Evolutionary conservation across 164 flowering plant species (phyloP).

Genomic region (Umbilicus rupestris): DNA sequence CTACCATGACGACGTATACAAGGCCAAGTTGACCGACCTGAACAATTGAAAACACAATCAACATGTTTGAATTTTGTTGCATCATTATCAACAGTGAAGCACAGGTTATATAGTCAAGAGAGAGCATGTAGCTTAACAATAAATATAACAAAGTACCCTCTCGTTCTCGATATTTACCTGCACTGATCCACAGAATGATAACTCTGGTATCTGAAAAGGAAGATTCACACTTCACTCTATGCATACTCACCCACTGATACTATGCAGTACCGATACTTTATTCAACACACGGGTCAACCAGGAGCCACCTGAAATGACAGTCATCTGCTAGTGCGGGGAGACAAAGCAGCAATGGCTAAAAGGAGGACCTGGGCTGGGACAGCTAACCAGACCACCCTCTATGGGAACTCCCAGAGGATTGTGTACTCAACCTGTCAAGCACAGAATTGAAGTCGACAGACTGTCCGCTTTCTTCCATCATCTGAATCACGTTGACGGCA

Average conservation of each 20-base stretch:
- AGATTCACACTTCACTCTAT: not conserved
- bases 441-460: slow-evolving; percentile 71
- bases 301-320: not conserved
- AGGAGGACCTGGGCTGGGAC: not conserved
- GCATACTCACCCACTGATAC: not conserved
- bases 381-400: slow-evolving; percentile 49
- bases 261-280: not conserved
- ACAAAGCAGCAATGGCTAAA: not conserved
- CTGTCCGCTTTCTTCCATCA: slow-evolving; percentile 84
- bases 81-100: no score
- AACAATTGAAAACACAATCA: no score
- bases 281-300: not conserved
- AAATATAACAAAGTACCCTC: not conserved
- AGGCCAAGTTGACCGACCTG: no score
- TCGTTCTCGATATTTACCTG: not conserved
- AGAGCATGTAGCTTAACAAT: not conserved
- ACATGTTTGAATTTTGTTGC: no score
- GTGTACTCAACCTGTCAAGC: slow-evolving; percentile 75
- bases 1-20: no score
- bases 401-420: slow-evolving; percentile 49
- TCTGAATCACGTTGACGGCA: slow-evolving; percentile 48
- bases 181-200: not conserved
- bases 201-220: not conserved
- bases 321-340: not conserved
- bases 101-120: not conserved